These are phyloP conservation scores for Calonectria pseudoreteaudii DNA, from an alignment of 2,329 filamentous ascomycete genomes.

Conservation along the genomic window DNA sequence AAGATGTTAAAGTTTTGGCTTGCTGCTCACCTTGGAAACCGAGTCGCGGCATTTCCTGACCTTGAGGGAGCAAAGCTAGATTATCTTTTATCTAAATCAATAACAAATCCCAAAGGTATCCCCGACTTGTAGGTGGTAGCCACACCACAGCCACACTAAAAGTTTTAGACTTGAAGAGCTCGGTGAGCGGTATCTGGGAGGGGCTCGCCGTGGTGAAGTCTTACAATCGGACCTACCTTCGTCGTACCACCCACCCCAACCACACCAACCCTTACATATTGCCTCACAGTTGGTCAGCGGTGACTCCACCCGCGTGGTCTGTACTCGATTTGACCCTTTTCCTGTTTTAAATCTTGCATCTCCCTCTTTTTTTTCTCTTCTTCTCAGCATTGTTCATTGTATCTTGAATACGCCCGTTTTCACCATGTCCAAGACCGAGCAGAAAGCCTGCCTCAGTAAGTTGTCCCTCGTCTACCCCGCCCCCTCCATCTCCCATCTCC, in stretches of 20 bases:
- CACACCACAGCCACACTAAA: not conserved
- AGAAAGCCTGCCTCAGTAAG: slow-evolving; percentile 73
- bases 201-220: not conserved
- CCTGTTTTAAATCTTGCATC: slow-evolving; percentile 15
- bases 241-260: not conserved
- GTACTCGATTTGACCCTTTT: not conserved
- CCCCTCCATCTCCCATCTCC: slow-evolving; percentile 41
- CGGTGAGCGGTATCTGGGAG: not conserved
- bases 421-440: slow-evolving; percentile 66
- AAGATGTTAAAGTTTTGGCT: not conserved
- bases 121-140: not conserved
- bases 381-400: slow-evolving; percentile 31
- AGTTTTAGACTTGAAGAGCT: not conserved
- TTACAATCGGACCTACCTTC: not conserved
- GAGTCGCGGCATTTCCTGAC: not conserved
- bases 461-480: slow-evolving; percentile 49
- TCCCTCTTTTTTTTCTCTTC: slow-evolving; percentile 26
- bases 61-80: not conserved
- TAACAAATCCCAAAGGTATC: not conserved
- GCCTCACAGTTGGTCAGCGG: not conserved
- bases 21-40: not conserved
- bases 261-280: not conserved
- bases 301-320: not conserved
- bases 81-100: not conserved
- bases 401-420: slow-evolving; percentile 25